Evolutionary conservation across 2,329 filamentous ascomycete species (phyloP).

Genomic region (Alternaria dauci): DNA sequence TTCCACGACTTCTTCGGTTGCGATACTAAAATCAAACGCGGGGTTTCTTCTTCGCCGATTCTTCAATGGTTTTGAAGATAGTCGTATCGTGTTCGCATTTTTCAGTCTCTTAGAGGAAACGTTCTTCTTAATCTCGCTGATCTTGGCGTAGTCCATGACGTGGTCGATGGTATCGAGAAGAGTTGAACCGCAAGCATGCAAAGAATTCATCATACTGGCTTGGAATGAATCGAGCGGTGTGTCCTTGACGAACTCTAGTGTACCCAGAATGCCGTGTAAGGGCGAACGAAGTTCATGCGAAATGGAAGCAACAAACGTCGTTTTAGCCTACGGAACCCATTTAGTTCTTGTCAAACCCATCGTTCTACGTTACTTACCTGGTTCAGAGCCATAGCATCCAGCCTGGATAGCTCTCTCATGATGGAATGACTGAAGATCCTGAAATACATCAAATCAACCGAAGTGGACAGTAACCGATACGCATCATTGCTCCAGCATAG

Average conservation of each 20-base stretch:
- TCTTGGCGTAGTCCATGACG: conserved; percentile 42
- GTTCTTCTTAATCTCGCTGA: conserved; percentile 44
- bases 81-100: conserved; percentile 34
- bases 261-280: conserved; percentile 52
- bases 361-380: conserved; percentile 19
- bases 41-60: conserved; percentile 23
- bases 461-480: conserved; percentile 38
- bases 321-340: conserved; percentile 50
- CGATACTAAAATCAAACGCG: conserved; percentile 33
- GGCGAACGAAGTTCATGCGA: conserved; percentile 62
- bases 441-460: conserved; percentile 46
- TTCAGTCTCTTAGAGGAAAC: conserved; percentile 48
- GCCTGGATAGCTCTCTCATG: conserved; percentile 64
- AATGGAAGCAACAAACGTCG: conserved; percentile 62
- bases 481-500: conserved; percentile 46
- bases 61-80: conserved; percentile 44
- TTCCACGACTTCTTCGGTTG: conserved; percentile 36
- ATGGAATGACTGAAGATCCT: conserved; percentile 57
- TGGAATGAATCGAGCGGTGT: conserved; percentile 53
- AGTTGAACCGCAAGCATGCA: conserved; percentile 56
- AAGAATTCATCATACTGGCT: conserved; percentile 57
- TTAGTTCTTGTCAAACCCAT: not conserved
- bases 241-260: conserved; percentile 60
- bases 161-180: conserved; percentile 57
- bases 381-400: conserved; percentile 59